phyloP scores from a whole-genome alignment of 805 yeast species.

The Schwanniomyces pseudopolymorphus region DNA sequence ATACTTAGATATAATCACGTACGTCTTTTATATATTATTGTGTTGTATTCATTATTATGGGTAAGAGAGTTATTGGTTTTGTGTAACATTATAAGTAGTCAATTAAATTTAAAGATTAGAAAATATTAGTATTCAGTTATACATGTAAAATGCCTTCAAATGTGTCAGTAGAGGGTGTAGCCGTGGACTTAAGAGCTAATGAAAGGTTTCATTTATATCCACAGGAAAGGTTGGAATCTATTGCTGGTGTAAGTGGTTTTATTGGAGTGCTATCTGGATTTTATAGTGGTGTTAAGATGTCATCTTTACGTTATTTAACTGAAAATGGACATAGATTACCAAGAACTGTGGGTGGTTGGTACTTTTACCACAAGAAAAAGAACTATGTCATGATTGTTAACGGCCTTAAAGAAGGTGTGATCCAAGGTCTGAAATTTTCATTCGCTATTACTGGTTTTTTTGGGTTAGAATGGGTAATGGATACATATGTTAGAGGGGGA shows the following conservation, averaged over 20 bases:
- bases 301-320: conserved; percentile 64
- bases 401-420: conserved; percentile 52
- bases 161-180: background rate
- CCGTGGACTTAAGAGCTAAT: conserved; percentile 10
- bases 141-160: background rate
- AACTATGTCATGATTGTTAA: conserved; percentile 66
- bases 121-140: background rate
- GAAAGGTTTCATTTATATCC: conserved; percentile 55
- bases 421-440: conserved; percentile 35
- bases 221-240: conserved; percentile 40
- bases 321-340: conserved; percentile 85
- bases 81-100: background rate
- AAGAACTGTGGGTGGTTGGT: conserved; percentile 79
- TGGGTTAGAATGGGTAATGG: conserved; percentile 62
- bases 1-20: background rate
- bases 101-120: background rate
- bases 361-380: conserved; percentile 80
- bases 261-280: conserved; percentile 57
- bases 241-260: conserved; percentile 35
- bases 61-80: background rate
- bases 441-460: conserved; percentile 50
- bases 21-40: background rate
- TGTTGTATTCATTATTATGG: background rate
- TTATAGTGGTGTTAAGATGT: conserved; percentile 52
- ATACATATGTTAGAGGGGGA: conserved; percentile 43